A percentile compares a stretch with the other conserved stretches of the same genome.
phyloP scores from a whole-genome alignment of 2,329 filamentous ascomycete species.

The Escovopsis sp. region DNA sequence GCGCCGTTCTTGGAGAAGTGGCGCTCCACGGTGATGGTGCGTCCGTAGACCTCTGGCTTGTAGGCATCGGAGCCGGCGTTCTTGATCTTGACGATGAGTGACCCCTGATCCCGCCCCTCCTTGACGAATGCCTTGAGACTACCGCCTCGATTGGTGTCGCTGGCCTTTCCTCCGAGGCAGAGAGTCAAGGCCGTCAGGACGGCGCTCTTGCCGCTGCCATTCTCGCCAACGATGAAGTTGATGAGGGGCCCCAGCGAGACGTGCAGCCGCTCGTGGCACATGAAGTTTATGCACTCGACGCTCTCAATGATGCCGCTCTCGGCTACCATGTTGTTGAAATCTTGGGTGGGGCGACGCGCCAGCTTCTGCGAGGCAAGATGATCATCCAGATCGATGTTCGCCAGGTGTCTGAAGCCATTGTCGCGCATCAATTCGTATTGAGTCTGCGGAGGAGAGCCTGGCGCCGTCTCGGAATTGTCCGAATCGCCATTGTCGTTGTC shows the following conservation, averaged over 20 bases:
- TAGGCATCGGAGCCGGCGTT: constrained; percentile 79
- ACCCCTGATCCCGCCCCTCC: constrained; percentile 62
- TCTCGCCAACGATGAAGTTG: constrained; percentile 96
- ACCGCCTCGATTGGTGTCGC: constrained; percentile 79
- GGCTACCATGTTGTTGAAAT: constrained; percentile 56
- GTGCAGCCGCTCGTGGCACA: constrained; percentile 77
- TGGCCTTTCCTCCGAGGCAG: constrained; percentile 88
- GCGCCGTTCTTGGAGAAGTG: constrained; percentile 62
- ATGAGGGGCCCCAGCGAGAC: constrained; percentile 84
- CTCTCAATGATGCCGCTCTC: constrained; percentile 80
- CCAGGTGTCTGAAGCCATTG: constrained; percentile 40
- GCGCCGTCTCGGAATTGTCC: constrained; percentile 7
- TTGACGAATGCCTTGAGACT: constrained; percentile 87
- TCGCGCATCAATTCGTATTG: constrained; percentile 49
- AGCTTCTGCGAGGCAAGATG: constrained; percentile 49
- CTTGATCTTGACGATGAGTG: constrained; percentile 73
- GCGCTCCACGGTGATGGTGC: constrained; percentile 79
- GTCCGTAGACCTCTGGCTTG: constrained; percentile 65
- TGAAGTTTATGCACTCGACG: constrained; percentile 82
- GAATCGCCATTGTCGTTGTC: constrained; percentile 16
- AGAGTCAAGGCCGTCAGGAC: constrained; percentile 85
- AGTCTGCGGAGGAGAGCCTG: constrained; percentile 29
- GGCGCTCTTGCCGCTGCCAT: constrained; percentile 94
- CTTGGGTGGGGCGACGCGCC: constrained; percentile 28
- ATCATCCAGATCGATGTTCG: constrained; percentile 43